Conservation (phyloP, 495 filamentous ascomycete genomes). For the Bryoglossum gracile region DNA sequence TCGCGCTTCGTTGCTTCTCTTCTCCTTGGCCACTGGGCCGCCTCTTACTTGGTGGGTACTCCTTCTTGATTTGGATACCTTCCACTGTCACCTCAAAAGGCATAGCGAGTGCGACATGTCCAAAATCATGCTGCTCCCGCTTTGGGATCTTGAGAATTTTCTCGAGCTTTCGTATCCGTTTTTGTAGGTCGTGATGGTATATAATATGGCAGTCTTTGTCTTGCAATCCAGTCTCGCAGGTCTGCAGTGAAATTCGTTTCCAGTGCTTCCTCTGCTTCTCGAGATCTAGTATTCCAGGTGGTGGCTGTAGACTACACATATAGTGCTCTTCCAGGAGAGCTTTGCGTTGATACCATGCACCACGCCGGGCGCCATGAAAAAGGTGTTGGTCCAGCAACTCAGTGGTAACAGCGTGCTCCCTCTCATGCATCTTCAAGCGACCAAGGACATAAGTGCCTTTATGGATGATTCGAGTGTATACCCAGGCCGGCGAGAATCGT, state of each 20-base stretch:
- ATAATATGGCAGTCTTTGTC: constrained; percentile 85
- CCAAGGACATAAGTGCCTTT: constrained; percentile 78
- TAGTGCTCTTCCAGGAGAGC: constrained; percentile 94
- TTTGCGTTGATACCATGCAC: constrained; percentile 94
- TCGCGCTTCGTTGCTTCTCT: constrained; percentile 43
- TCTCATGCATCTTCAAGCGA: constrained; percentile 69
- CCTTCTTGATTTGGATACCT: constrained; percentile 57
- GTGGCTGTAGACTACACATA: constrained; percentile 41
- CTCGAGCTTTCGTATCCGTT: constrained; percentile 84
- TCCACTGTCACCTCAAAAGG: constrained; percentile 67
- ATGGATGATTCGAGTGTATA: constrained; percentile 88
- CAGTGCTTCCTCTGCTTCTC: constrained; percentile 74
- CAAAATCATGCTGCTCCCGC: constrained; percentile 87
- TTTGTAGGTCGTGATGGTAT: constrained; percentile 91
- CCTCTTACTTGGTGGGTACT: constrained; percentile 29
- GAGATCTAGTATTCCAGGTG: constrained; percentile 24
- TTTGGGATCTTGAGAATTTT: constrained; percentile 75
- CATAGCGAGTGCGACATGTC: constrained; percentile 66
- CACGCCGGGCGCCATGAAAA: constrained; percentile 78
- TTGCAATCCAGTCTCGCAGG: constrained; percentile 80
- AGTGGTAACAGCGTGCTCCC: constrained; percentile 66
- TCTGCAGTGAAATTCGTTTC: constrained; percentile 69
- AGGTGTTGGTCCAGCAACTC: constrained; percentile 76
- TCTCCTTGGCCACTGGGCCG: constrained; percentile 9
- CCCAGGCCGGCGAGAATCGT: constrained; percentile 86